These are phyloP conservation scores for Diaporthe sp. DNA, from an alignment of 2,329 filamentous ascomycete genomes.

Conservation along the genomic window DNA sequence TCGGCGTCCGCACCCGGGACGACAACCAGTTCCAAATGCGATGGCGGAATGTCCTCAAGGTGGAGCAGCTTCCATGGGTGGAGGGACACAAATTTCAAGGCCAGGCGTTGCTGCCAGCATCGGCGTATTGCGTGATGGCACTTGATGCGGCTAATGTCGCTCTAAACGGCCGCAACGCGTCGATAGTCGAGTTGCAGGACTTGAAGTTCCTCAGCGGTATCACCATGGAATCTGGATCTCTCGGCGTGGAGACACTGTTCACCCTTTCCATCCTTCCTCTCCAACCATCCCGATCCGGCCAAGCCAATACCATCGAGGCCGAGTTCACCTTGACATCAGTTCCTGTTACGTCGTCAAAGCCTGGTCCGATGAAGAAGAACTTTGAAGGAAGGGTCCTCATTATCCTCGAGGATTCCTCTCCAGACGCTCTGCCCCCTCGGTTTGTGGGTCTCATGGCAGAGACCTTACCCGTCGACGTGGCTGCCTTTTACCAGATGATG, in stretches of 20 bases:
- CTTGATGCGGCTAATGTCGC: constrained; percentile 57
- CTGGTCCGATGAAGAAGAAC: constrained; percentile 53
- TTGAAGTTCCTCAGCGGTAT: constrained; percentile 52
- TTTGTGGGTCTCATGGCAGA: constrained; percentile 46
- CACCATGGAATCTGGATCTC: constrained; percentile 50
- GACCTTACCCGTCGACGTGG: constrained; percentile 49
- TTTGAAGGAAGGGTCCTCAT: constrained; percentile 53
- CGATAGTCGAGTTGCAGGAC: constrained; percentile 51
- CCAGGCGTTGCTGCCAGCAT: constrained; percentile 60
- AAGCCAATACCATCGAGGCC: constrained; percentile 47
- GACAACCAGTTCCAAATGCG: constrained; percentile 54
- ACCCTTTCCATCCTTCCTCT: constrained; percentile 47
- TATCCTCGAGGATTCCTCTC: constrained; percentile 48
- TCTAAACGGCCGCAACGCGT: constrained; percentile 45
- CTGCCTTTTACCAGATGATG: constrained; percentile 60
- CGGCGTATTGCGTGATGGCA: constrained; percentile 63
- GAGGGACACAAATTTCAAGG: constrained; percentile 59
- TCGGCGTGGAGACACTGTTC: constrained; percentile 56
- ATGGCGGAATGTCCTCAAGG: constrained; percentile 58
- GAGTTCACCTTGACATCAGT: constrained; percentile 53
- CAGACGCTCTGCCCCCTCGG: constrained; percentile 48
- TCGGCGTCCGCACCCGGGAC: constrained; percentile 55
- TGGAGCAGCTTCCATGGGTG: constrained; percentile 57
- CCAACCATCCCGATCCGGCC: background rate
- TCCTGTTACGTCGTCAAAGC: constrained; percentile 47